Percentiles rank a stretch among this genome's conserved stretches.
Evolutionary conservation across 106 monocot genomes (phyloP).

Genomic region (Alisma plantagoaquatica): DNA sequence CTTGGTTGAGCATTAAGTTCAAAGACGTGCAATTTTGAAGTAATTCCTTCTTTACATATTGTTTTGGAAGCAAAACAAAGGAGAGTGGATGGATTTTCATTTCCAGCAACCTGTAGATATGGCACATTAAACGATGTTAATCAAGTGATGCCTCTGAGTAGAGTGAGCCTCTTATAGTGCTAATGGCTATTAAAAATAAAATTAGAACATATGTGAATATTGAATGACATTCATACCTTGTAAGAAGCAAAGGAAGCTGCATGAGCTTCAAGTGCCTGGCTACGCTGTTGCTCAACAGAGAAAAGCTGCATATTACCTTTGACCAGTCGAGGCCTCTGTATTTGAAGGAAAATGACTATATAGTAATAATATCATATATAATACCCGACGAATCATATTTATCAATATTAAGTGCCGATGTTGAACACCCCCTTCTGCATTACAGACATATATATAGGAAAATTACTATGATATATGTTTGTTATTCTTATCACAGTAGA

Average conservation of each 20-base stretch:
- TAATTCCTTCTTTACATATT: constrained; percentile 63
- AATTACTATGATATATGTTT: too few relatives aligned
- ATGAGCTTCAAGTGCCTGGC: constrained; percentile 95
- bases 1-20: constrained; percentile 93
- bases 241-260: constrained; percentile 87
- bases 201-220: not conserved
- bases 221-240: too few relatives aligned
- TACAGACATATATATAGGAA: too few relatives aligned
- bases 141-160: too few relatives aligned
- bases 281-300: constrained; percentile 90
- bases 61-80: constrained; percentile 86
- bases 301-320: constrained; percentile 96
- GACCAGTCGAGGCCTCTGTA: constrained; percentile 82
- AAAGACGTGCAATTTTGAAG: constrained; percentile 84
- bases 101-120: constrained; percentile 25
- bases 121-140: too few relatives aligned
- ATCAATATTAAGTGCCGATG: too few relatives aligned
- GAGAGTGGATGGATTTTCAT: constrained; percentile 72
- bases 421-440: too few relatives aligned
- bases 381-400: not conserved
- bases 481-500: too few relatives aligned
- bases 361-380: too few relatives aligned
- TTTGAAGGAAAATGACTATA: too few relatives aligned
- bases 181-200: not conserved
- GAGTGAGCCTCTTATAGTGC: too few relatives aligned